Conservation (phyloP, 768 basidiomycete species). For the Holtermanniella nyarrowii region DNA sequence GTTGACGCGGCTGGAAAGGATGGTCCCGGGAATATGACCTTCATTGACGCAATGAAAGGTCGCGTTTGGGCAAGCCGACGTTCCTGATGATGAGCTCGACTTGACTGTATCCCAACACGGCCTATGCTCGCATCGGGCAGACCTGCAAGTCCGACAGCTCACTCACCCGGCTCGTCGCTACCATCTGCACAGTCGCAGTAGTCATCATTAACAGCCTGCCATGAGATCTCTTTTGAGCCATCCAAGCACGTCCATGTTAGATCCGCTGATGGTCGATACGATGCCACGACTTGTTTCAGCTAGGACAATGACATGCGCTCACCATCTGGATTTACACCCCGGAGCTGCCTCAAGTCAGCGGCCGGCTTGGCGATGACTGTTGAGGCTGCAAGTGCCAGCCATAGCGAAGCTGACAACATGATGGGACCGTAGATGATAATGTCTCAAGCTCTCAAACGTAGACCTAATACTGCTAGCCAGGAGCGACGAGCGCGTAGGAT, state of each 20-base stretch:
- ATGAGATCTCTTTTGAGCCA: slow-evolving; percentile 65
- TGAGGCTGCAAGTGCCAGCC: no score
- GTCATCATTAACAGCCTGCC: slow-evolving; percentile 80
- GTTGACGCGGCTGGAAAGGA: slow-evolving; percentile 71
- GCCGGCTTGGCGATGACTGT: no score
- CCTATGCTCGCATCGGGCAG: neutral
- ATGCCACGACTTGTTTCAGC: no score
- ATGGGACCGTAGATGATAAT: no score
- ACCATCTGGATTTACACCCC: neutral
- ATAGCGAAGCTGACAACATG: no score
- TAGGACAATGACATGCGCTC: no score
- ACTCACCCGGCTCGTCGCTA: slow-evolving; percentile 82
- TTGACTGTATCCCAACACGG: neutral
- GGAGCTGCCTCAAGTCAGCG: neutral
- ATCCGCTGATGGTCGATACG: neutral
- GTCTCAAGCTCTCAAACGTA: no score
- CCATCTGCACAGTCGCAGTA: slow-evolving; percentile 90
- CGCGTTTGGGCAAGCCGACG: slow-evolving; percentile 66
- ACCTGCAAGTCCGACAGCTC: no score
- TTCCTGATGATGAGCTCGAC: slow-evolving; percentile 49
- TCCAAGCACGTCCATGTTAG: slow-evolving; percentile 57
- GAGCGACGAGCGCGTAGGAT: no score
- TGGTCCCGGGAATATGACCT: slow-evolving; percentile 72
- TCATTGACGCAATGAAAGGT: slow-evolving; percentile 76
- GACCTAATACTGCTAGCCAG: no score